Base-by-base conservation (phyloP, 345 rosid genomes). In the Brassica carinata region DNA sequence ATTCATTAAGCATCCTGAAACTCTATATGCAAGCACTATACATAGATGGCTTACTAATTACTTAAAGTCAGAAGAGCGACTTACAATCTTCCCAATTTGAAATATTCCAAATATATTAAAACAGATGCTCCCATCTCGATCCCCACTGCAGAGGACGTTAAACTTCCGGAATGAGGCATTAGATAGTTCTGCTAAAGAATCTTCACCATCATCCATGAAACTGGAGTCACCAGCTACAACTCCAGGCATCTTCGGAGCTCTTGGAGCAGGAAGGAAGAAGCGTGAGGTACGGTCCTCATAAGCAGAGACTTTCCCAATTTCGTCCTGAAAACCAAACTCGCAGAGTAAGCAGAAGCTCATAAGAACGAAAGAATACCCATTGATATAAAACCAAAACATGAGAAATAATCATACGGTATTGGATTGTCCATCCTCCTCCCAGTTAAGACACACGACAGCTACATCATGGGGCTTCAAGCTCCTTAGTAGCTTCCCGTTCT, bases 51-150 rank as follows among this genome's bases (percentile, higher is more conserved):
- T 36, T 51, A 64, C 43, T 62, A 75, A 19, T 75, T 61, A 40
- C 72, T 15, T 63, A 18, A 64, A 76, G 53, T 31, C 10, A 72
- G 23, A 34, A 73, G 67, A 68, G 74, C 26, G 62, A 86, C 97
- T 93, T 88, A 95, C 99, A 83, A 91, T 83, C 86, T 90, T 90
- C 61, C 96, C 98, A 3, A 95, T 88, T 31, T 91, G 94, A 87
- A 91, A 93, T 86, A 93, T 91, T 79, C 99, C 99, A 82, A 95
- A 95, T 77, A 95, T 90, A 78, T 87, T 90, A 71, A 93, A 93
- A 87, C 91, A 89, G 64, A 93, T 84, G 85, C 83, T 86, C 82
- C 99, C 99, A 79, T 93, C 93, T 72, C 76, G 90, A 82, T 93
- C 94, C 73, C 92, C 93, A 77, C 98, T 91, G 78, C 98, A 93